Evolutionary conservation across 1,284 basidiomycete species (phyloP), one percentile per base, ranked within the genome.

Genomic region (Ganoderma lingzhi): DNA sequence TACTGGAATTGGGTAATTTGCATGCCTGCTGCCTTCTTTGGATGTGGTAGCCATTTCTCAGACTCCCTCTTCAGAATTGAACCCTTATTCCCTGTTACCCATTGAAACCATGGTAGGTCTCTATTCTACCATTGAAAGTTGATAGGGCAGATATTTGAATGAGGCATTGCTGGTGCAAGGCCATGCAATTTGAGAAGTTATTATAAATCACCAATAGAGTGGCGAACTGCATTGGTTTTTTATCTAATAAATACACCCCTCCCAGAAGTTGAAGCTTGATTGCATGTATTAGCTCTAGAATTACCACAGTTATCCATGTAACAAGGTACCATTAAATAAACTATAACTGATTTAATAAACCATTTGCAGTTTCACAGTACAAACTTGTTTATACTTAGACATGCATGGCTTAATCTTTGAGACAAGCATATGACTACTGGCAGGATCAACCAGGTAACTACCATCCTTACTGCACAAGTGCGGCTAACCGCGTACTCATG

Each of bases 361-460:
- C 85, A 86, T 87, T 87, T 84, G 84, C 86, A 86, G 86, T 85
- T 87, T 86, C 85, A 86, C 85, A 83, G 84, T 86, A 86, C 81
- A 85, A 85, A 84, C 75, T 84, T 83, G 84, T 85, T 86, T 86
- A 86, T 85, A 87, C 85, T 86, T 86, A 82, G 84, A 85, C 86
- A 86, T 76, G 85, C 86, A 87, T 87, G 86, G 85, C 86, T 87
- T 87, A 87, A 86, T 87, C 86, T 87, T 87, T 87, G 85, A 87
- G 86, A 87, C 86, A 88, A 88, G 87, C 86, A 88, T 87, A 87
- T 87, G 84, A 87, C 86, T 88, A 87, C 86, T 87, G 87, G 86
- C 86, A 88, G 87, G 86, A 88, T 88, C 86, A 88, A 88, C 87
- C 87, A 87, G 86, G 85, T 86, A 86, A 85, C 84, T 84, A 84